Base-by-base conservation (phyloP, 2,329 filamentous ascomycete genomes). In the Acarospora socialis region DNA sequence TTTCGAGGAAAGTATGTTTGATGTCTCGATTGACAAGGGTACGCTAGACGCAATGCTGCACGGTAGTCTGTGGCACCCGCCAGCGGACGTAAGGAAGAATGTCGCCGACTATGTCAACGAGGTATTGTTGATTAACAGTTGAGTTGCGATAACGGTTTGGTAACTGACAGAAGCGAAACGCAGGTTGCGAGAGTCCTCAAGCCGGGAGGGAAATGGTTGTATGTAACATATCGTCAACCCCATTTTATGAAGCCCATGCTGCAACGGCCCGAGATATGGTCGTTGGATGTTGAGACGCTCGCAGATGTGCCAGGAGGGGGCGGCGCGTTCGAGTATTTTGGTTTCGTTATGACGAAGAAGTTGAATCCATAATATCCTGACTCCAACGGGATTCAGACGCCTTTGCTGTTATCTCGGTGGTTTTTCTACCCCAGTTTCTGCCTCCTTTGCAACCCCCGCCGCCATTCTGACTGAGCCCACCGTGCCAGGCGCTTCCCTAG, bases 11-110 rank as follows among this genome's bases (percentile, higher is more conserved):
- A 20, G 16, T 3, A 46, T 39, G 3, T 32, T 60, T 5, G 56
- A 60, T 37, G 46, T 60, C 9, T 55, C 56, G 3, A 54, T 61
- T 24, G 49, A 52, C 28, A 53, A 54, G 34, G 45, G 47, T 2
- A 53, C 50, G 3, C 35, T 53, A 1, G 48, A 53, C 37, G 44
- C 49, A n/a, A 52, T 53, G 48, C 46, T 53, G 14, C 43, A 42
- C 21, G 50, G 50, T 0, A 50, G 45, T 35, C 48, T 43, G 2
- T 54, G 48, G 47, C 46, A 43, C 33, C 51, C 51, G 3, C 49
- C 48, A 1, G 44, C 50, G 13, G 39, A 43, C 5, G 45, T 49
- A 4, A 27, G 45, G 21, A 38, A 46, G 5, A 51, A 49, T 21
- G 47, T 31, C 6, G 42, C 36, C 4, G 41, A 30, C 14, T 53